Evolutionary conservation across 306 rosid genomes (phyloP).

Genomic region (Astragalus membranaceus): DNA sequence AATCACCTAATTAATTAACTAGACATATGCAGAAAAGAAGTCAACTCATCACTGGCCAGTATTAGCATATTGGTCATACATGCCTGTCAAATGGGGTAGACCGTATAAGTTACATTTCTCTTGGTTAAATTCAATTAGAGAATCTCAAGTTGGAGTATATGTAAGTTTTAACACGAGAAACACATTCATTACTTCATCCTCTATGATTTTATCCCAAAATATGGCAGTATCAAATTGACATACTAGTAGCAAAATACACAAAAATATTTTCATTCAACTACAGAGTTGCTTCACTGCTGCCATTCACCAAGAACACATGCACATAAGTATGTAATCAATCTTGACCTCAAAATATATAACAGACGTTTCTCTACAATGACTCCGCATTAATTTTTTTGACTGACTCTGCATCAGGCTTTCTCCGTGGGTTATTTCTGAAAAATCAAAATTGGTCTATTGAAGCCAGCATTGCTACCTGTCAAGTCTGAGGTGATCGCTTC

Average conservation of each 20-base stretch:
- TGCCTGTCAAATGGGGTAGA: neutral
- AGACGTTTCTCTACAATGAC: neutral
- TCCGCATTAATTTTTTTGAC: neutral
- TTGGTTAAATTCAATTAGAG: neutral
- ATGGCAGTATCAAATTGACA: neutral
- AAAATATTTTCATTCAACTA: constrained; percentile 3
- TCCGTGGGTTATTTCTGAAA: constrained; percentile 45
- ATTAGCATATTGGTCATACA: neutral
- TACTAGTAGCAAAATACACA: neutral
- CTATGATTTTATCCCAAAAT: neutral
- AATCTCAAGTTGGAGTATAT: neutral
- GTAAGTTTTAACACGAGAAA: neutral
- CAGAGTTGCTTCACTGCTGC: neutral
- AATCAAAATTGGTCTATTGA: constrained; percentile 76
- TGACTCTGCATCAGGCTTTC: neutral
- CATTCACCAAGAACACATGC: neutral
- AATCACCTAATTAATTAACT: neutral
- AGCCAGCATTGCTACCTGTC: constrained; percentile 62
- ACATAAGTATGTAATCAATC: neutral
- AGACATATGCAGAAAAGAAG: neutral
- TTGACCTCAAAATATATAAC: neutral
- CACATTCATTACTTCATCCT: neutral
- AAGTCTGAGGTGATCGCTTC: constrained; percentile 53
- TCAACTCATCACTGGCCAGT: constrained; percentile 1
- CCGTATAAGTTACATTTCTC: neutral